Conservation (phyloP, 495 filamentous ascomycete species). For the Hypoxylon subgilvum region DNA sequence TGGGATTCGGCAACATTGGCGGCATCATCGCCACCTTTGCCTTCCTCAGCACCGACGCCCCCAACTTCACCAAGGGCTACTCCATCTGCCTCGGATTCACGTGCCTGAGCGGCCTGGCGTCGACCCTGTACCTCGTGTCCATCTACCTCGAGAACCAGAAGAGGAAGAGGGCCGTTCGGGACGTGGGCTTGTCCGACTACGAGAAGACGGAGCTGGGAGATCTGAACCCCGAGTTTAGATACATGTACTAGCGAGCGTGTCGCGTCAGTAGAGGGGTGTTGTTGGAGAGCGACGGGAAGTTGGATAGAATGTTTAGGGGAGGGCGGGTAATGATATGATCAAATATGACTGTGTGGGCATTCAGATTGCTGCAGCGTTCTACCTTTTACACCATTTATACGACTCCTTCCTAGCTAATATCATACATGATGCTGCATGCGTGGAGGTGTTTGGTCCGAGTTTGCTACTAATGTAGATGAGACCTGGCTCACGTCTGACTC, state of each 20-base stretch:
- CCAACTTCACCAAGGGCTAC: constrained; percentile 76
- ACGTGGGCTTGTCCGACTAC: constrained; percentile 68
- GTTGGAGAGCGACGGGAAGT: background rate
- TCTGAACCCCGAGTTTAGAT: constrained; percentile 68
- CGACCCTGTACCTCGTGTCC: constrained; percentile 64
- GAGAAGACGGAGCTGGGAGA: constrained; percentile 79
- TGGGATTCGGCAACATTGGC: constrained; percentile 93
- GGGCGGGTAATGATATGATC: background rate
- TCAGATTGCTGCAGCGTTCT: no score
- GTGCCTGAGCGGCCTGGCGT: constrained; percentile 66
- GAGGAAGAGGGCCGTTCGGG: constrained; percentile 57
- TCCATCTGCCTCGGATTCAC: constrained; percentile 78
- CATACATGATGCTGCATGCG: no score
- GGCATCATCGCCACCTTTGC: constrained; percentile 89
- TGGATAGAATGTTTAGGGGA: background rate
- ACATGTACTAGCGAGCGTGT: constrained; percentile 51
- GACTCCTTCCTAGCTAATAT: no score
- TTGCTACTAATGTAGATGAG: no score
- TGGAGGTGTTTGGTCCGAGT: no score
- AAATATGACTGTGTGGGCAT: background rate
- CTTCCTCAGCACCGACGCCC: constrained; percentile 75
- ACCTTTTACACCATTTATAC: no score
- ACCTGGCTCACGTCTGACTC: no score
- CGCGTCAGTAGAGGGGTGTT: background rate
- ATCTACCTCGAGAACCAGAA: constrained; percentile 70